Conservation (phyloP, 257 asterid species). For the Penstemon newberryi region DNA sequence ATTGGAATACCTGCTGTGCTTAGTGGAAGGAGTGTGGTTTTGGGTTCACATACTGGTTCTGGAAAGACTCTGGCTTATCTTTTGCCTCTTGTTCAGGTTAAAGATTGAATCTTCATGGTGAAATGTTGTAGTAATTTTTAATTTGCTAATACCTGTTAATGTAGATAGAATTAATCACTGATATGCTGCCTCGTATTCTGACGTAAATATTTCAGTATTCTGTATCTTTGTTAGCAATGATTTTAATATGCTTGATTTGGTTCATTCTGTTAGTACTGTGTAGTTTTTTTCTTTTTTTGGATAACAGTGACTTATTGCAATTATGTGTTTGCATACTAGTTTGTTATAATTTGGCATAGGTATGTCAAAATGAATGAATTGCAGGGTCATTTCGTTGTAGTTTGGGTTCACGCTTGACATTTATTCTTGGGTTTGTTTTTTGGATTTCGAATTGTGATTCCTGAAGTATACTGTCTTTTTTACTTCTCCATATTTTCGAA, state of each 20-base stretch:
- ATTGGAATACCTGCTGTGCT: conserved; percentile 89
- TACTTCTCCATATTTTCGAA: neutral
- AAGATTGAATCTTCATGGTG: neutral
- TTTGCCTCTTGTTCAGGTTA: conserved; percentile 93
- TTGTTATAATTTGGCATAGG: neutral
- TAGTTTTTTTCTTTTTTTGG: neutral
- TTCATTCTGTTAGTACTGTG: neutral
- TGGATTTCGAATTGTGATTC: conserved; percentile 5
- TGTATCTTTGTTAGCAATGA: neutral
- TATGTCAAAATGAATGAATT: conserved; percentile 1
- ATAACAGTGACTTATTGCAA: neutral
- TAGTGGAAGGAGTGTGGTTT: conserved; percentile 68
- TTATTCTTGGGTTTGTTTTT: conserved; percentile 2
- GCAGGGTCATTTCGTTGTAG: conserved; percentile 2
- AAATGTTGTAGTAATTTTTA: neutral
- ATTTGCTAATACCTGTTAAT: neutral
- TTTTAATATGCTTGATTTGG: neutral
- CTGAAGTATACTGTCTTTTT: neutral
- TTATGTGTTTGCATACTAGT: neutral
- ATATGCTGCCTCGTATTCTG: neutral
- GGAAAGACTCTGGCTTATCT: conserved; percentile 97
- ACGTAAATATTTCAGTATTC: neutral
- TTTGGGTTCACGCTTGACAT: conserved; percentile 12
- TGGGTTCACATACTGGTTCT: conserved; percentile 98
- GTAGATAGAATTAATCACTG: neutral